Conservation (phyloP, 2,329 filamentous ascomycete genomes). For the Aspergillus puulaauensis region DNA sequence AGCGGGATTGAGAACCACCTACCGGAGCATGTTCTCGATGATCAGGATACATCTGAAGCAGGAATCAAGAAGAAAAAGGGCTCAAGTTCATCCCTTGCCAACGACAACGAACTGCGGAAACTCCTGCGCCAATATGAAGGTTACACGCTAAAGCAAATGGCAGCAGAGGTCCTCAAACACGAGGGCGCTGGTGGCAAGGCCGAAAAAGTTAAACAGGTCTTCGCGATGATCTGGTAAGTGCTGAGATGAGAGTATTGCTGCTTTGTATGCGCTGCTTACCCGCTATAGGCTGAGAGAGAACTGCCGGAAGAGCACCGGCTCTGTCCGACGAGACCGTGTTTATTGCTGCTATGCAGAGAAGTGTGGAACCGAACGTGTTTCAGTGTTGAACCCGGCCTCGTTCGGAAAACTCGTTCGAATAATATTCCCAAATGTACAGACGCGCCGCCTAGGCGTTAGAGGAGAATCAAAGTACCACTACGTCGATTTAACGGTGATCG, state of each 20-base stretch:
- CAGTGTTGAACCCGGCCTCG: constrained; percentile 91
- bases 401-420: constrained; percentile 97
- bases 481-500: constrained; percentile 50
- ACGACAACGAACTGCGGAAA: constrained; percentile 50
- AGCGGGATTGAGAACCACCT: constrained; percentile 43
- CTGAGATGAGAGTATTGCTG: neutral
- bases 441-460: constrained; percentile 83
- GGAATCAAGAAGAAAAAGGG: constrained; percentile 47
- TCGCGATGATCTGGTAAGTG: constrained; percentile 53
- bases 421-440: constrained; percentile 93
- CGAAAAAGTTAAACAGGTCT: constrained; percentile 53
- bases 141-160: constrained; percentile 47
- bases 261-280: constrained; percentile 10
- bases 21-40: constrained; percentile 40
- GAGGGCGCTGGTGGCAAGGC: constrained; percentile 51
- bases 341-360: constrained; percentile 94
- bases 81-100: constrained; percentile 48
- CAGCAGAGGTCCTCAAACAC: constrained; percentile 49
- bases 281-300: constrained; percentile 46
- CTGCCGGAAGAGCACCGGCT: constrained; percentile 52
- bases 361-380: constrained; percentile 90
- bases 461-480: constrained; percentile 99
- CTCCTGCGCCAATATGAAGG: constrained; percentile 49
- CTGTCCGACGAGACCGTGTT: constrained; percentile 87
- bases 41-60: constrained; percentile 45